phyloP scores from a whole-genome alignment of 441 rosid genomes.

The Euphorbia corollata region DNA sequence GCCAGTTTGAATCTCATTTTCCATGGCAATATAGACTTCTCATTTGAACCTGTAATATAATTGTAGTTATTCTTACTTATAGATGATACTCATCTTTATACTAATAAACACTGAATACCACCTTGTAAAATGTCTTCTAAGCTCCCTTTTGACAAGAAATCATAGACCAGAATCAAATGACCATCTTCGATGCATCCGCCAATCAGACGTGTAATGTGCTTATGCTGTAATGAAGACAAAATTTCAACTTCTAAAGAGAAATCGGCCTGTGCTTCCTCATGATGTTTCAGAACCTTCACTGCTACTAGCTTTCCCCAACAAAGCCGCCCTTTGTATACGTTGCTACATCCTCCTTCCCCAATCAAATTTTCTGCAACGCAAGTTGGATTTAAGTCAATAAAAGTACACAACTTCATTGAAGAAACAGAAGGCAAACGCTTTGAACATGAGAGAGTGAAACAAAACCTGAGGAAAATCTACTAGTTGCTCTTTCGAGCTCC shows the following conservation, averaged over 20 bases:
- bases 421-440: neutral
- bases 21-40: conserved; percentile 44
- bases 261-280: conserved; percentile 52
- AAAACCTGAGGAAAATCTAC: conserved; percentile 63
- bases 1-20: conserved; percentile 54
- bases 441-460: neutral
- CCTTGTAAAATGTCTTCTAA: conserved; percentile 59
- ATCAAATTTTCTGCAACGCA: conserved; percentile 45
- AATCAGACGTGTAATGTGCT: conserved; percentile 42
- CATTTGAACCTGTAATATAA: conserved; percentile 6
- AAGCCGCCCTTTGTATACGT: conserved; percentile 61
- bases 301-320: conserved; percentile 53
- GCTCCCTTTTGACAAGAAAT: conserved; percentile 59
- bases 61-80: neutral
- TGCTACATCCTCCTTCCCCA: conserved; percentile 78
- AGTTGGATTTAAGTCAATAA: conserved; percentile 6
- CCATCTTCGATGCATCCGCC: conserved; percentile 50
- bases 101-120: conserved; percentile 17
- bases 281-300: conserved; percentile 55
- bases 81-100: neutral
- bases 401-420: neutral
- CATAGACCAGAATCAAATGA: conserved; percentile 54
- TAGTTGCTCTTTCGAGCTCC: conserved; percentile 53
- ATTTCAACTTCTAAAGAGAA: conserved; percentile 62
- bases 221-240: conserved; percentile 51